These are phyloP conservation scores for Centrapalus pauciflorus DNA, from an alignment of 129 eudicot genomes.

Conservation along the genomic window DNA sequence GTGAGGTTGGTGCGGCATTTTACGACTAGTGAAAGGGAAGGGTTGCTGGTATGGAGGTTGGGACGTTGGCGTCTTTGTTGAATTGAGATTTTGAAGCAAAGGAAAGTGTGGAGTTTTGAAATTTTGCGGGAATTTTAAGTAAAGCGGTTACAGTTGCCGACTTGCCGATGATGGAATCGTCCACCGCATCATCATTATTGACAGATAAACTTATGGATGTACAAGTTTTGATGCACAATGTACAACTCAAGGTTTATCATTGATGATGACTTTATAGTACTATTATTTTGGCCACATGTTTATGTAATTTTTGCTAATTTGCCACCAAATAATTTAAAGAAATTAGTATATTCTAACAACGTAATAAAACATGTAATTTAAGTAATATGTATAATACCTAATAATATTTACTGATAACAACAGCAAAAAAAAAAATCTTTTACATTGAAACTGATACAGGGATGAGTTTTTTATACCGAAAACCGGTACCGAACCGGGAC, in stretches of 20 bases:
- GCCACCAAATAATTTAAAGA: too few relatives aligned
- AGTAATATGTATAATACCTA: too few relatives aligned
- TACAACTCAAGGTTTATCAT: neutral
- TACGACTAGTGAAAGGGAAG: constrained; percentile 35
- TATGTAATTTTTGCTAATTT: neutral
- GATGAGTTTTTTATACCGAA: too few relatives aligned
- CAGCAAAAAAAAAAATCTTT: too few relatives aligned
- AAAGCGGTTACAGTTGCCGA: constrained; percentile 44
- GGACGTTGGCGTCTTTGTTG: constrained; percentile 46
- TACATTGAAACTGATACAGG: too few relatives aligned
- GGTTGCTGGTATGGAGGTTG: constrained; percentile 59
- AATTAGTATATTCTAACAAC: too few relatives aligned
- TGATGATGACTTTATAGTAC: neutral
- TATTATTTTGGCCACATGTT: neutral
- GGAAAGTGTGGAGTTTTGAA: constrained; percentile 34
- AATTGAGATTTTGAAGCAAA: constrained; percentile 32
- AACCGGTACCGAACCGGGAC: too few relatives aligned
- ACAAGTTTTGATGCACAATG: constrained; percentile 8
- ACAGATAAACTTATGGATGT: constrained; percentile 11
- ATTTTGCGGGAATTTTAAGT: constrained; percentile 83
- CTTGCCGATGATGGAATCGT: constrained; percentile 8
- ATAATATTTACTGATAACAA: too few relatives aligned
- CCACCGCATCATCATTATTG: neutral
- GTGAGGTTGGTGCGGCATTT: constrained; percentile 26
- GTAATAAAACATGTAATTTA: too few relatives aligned